phyloP scores from a whole-genome alignment of 176 grass and related monocot genomes.

The Dendrocalamus sinicus region DNA sequence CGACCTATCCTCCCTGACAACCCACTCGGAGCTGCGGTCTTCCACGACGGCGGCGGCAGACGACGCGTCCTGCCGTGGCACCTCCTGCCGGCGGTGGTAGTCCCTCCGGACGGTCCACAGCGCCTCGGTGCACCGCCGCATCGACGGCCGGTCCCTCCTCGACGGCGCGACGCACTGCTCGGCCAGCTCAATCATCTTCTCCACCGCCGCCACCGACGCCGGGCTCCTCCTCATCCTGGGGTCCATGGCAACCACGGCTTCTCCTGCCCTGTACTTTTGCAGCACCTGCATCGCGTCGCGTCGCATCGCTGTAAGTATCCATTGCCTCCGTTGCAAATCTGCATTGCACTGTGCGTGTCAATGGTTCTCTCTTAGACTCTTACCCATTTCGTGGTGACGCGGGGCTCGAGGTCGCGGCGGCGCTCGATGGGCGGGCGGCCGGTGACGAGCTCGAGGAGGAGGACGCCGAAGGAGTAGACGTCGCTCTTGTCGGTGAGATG shows the following conservation, averaged over 20 bases:
- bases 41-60: background rate
- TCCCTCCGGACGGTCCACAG: slow-evolving; percentile 61
- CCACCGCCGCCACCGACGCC: slow-evolving; percentile 48
- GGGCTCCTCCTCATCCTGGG: slow-evolving; percentile 60
- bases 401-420: slow-evolving; percentile 39
- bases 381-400: slow-evolving; percentile 72
- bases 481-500: slow-evolving; percentile 82
- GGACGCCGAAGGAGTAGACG: slow-evolving; percentile 79
- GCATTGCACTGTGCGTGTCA: background rate
- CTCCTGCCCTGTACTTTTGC: slow-evolving; percentile 56
- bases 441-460: slow-evolving; percentile 75
- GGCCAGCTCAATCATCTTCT: slow-evolving; percentile 55
- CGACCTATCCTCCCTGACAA: slow-evolving; percentile 32
- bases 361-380: background rate
- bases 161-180: slow-evolving; percentile 51
- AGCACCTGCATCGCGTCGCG: slow-evolving; percentile 44
- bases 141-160: slow-evolving; percentile 57
- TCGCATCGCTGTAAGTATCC: background rate
- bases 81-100: slow-evolving; percentile 44
- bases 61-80: background rate
- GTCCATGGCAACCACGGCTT: slow-evolving; percentile 70
- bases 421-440: slow-evolving; percentile 66
- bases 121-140: slow-evolving; percentile 60
- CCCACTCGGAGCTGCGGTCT: slow-evolving; percentile 29
- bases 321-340: background rate